Evolutionary conservation across 345 rosid species (phyloP), one percentile per base, ranked within the genome.

Genomic region (Syzygium aqueum): DNA sequence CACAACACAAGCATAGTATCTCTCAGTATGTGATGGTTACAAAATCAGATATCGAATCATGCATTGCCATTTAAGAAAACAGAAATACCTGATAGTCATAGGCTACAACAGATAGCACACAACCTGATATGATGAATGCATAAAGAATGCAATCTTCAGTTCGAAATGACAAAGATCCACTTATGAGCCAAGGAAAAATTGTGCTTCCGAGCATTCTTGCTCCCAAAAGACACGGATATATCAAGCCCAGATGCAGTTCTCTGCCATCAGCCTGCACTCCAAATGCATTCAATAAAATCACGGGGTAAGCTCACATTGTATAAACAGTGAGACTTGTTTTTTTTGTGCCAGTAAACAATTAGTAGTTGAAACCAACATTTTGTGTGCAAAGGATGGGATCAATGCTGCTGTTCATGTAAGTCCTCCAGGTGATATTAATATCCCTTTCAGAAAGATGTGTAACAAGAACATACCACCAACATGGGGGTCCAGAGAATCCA

Each of bases 401-500:
- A 82, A 30, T 53, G n/a, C 43, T 28, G 40, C 27, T 30, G 49
- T 51, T 56, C 23, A 28, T 56, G 25, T 56, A 21, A 84, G 46
- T 30, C 49, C 15, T 28, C 63, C 40, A 53, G 43, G 46, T 10
- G 46, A 27, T 53, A 17, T 53, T 5, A 53, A 28, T 33, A 30
- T 84, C 37, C 17, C 61, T 84, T 84, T 51, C 17, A 30, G 51
- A 56, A 19, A 84, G 50, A 84, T 84, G 46, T 49, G 59, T n/a
- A 25, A 61, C 50, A 21, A 85, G 87, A 90, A 85, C 96, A 51
- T 95, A 97, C 99, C 98, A 95, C 99, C 90, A 95, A 88, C 27
- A 95, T 93, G 84, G 99, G 97, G 53, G 99, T 96, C 99, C 99
- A 97, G 30, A 97, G 93, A 90, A 97, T 95, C 99, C 99, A 96